phyloP scores from a whole-genome alignment of 352 stramenopile genomes.

The Phytophthora idaei region DNA sequence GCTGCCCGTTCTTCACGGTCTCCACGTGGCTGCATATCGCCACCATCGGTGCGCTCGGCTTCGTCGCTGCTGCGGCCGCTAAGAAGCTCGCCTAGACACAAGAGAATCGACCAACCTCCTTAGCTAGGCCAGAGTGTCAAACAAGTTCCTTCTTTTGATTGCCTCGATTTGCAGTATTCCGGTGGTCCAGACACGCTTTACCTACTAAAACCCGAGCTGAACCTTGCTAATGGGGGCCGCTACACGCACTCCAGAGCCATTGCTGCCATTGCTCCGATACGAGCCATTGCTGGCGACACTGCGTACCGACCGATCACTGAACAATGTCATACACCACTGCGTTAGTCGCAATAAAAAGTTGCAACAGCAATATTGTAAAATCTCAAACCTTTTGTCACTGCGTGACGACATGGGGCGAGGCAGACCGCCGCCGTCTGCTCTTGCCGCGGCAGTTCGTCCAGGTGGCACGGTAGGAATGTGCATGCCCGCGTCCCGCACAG shows the following conservation, averaged over 20 bases:
- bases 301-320: conserved; percentile 57
- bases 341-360: conserved; percentile 7
- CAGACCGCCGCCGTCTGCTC: conserved; percentile 42
- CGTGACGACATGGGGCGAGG: conserved; percentile 65
- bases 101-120: neutral
- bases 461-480: conserved; percentile 79
- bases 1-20: conserved; percentile 80
- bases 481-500: conserved; percentile 79
- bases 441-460: conserved; percentile 57
- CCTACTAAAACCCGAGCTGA: conserved; percentile 57
- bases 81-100: conserved; percentile 63
- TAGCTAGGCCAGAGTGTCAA: conserved; percentile 11
- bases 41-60: conserved; percentile 58
- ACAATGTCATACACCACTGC: conserved; percentile 4
- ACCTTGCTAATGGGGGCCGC: conserved; percentile 71
- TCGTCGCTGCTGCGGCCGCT: conserved; percentile 47
- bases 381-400: conserved; percentile 70
- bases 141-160: conserved; percentile 17
- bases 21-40: conserved; percentile 81
- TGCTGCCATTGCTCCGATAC: conserved; percentile 54
- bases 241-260: conserved; percentile 51
- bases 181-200: conserved; percentile 7
- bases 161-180: conserved; percentile 11
- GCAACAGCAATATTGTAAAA: conserved; percentile 1
- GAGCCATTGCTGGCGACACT: conserved; percentile 61